phyloP scores from a whole-genome alignment of 148 eudicot genomes.

The Agrostemma githago region DNA sequence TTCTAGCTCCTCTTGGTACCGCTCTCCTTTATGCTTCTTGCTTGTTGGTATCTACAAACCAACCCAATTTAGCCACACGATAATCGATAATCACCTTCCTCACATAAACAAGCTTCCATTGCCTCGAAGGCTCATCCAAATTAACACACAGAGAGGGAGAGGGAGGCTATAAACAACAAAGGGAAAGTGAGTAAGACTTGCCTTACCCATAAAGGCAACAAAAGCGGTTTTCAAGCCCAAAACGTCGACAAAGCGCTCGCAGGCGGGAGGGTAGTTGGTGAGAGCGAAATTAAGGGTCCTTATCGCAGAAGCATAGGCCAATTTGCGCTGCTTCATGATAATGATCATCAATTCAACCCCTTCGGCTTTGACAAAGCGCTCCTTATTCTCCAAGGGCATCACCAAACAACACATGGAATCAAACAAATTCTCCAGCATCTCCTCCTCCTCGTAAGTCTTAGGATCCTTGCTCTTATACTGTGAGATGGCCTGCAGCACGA shows the following conservation, averaged over 20 bases:
- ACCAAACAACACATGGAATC: constrained; percentile 96
- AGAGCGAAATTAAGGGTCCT: constrained; percentile 94
- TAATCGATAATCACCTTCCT: neutral
- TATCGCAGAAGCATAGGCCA: constrained; percentile 85
- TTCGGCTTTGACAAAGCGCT: constrained; percentile 87
- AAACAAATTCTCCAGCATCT: constrained; percentile 97
- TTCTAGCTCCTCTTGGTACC: constrained; percentile 76
- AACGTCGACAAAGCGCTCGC: constrained; percentile 97
- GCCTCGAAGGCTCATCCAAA: neutral
- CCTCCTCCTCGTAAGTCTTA: constrained; percentile 85
- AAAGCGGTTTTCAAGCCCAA: constrained; percentile 96
- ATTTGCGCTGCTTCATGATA: constrained; percentile 96
- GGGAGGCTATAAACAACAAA: neutral
- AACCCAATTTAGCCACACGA: neutral
- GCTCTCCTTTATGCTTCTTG: constrained; percentile 82
- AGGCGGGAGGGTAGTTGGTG: constrained; percentile 95
- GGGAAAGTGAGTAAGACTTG: constrained; percentile 53
- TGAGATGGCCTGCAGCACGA: constrained; percentile 87
- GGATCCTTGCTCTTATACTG: constrained; percentile 95
- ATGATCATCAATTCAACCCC: constrained; percentile 99
- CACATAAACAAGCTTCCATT: neutral
- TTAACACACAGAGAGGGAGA: neutral
- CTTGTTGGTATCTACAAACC: constrained; percentile 55
- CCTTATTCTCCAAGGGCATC: constrained; percentile 99
- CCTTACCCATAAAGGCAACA: constrained; percentile 99